Evolutionary conservation across 2,329 filamentous ascomycete species (phyloP).

Genomic region (Aspergillus brunneoviolaceus): DNA sequence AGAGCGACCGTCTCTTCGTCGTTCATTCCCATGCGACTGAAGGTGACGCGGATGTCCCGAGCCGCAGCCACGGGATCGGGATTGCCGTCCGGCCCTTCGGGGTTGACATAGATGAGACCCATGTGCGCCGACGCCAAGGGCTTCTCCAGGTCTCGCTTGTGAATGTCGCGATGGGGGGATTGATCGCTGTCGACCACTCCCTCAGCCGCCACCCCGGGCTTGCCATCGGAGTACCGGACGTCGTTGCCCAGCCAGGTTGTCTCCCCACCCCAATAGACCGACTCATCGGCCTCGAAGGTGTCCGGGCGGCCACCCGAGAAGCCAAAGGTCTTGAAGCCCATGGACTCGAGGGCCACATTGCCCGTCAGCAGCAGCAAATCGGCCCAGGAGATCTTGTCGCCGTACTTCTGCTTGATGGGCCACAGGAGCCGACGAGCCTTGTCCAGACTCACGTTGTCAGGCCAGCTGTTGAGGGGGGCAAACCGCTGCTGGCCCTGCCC

Average conservation of each 20-base stretch:
- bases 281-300: conserved; percentile 73
- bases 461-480: conserved; percentile 78
- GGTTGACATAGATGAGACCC: conserved; percentile 81
- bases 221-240: conserved; percentile 56
- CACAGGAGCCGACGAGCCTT: conserved; percentile 77
- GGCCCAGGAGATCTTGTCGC: conserved; percentile 78
- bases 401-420: conserved; percentile 84
- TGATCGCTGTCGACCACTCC: conserved; percentile 6
- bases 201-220: conserved; percentile 32
- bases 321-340: conserved; percentile 72
- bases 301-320: conserved; percentile 72
- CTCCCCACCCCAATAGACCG: conserved; percentile 75
- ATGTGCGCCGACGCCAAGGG: conserved; percentile 69
- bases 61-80: conserved; percentile 69
- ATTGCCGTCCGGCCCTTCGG: conserved; percentile 71
- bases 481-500: conserved; percentile 76
- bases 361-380: conserved; percentile 70
- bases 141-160: conserved; percentile 64
- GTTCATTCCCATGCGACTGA: conserved; percentile 79
- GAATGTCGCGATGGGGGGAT: conserved; percentile 42
- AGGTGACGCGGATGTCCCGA: conserved; percentile 71
- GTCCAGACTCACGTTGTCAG: conserved; percentile 75
- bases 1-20: conserved; percentile 79
- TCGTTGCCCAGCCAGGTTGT: conserved; percentile 73
- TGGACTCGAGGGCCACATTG: conserved; percentile 74